Evolutionary conservation across 192 early-diverging fungal genomes (phyloP).

Genomic region (Dimargaris cristalligena): DNA sequence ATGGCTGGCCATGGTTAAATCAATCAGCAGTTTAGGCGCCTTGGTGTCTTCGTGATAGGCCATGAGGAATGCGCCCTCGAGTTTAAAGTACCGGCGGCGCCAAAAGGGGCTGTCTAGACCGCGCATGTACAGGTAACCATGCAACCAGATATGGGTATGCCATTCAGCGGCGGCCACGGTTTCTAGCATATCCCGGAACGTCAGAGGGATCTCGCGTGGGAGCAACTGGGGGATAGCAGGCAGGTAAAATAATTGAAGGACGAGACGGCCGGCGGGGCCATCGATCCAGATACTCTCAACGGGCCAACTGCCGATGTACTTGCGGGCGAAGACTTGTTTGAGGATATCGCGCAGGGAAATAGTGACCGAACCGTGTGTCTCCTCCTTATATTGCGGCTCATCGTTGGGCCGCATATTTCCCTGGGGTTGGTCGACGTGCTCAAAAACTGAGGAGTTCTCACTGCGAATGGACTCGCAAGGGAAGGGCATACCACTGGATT

Average conservation of each 20-base stretch:
- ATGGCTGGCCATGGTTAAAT: conserved; percentile 26
- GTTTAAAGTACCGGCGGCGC: conserved; percentile 31
- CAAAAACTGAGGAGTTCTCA: conserved; percentile 1
- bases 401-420: not conserved
- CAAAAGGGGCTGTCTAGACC: conserved; percentile 34
- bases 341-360: conserved; percentile 29
- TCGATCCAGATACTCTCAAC: conserved; percentile 32
- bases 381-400: conserved; percentile 23
- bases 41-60: conserved; percentile 32
- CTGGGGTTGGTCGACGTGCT: not conserved
- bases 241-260: conserved; percentile 33
- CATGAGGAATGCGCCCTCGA: conserved; percentile 29
- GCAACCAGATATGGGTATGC: conserved; percentile 31
- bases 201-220: conserved; percentile 28
- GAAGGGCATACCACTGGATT: too few species aligned
- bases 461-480: too few species aligned
- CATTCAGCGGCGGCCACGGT: conserved; percentile 31
- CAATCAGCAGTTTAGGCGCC: conserved; percentile 27
- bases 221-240: conserved; percentile 23
- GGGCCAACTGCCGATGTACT: conserved; percentile 28
- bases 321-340: conserved; percentile 26
- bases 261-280: conserved; percentile 23
- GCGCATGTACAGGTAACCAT: conserved; percentile 31
- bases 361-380: conserved; percentile 30
- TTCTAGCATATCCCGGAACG: conserved; percentile 28